phyloP scores from a whole-genome alignment of 208 protist genomes.

The Leishmania braziliensis region DNA sequence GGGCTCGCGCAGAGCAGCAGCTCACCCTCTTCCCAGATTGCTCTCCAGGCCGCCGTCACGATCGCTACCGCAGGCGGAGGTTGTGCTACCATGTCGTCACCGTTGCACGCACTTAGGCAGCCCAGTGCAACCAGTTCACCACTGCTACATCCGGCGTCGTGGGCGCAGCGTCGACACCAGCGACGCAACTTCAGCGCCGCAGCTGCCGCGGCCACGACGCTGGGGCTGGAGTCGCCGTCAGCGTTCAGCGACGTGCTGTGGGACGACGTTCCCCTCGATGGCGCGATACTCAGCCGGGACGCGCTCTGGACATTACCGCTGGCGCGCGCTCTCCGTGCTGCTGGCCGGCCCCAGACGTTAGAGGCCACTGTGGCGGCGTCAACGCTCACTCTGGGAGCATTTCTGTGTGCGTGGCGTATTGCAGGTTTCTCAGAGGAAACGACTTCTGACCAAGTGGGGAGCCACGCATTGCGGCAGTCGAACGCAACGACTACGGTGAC shows the following conservation, averaged over 20 bases:
- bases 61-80: neutral
- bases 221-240: neutral
- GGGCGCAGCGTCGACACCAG: slow-evolving; percentile 4
- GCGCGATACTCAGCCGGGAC: slow-evolving; percentile 9
- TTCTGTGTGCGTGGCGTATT: slow-evolving; percentile 59
- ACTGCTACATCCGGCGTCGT: neutral
- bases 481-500: neutral
- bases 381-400: slow-evolving; percentile 66
- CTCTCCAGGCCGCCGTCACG: neutral
- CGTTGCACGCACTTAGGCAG: slow-evolving; percentile 19
- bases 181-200: neutral
- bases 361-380: slow-evolving; percentile 51
- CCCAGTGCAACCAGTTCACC: neutral
- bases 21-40: neutral
- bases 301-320: slow-evolving; percentile 33
- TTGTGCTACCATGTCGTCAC: neutral
- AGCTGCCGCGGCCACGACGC: neutral
- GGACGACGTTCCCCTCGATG: slow-evolving; percentile 5
- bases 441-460: neutral
- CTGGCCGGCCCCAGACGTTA: slow-evolving; percentile 20
- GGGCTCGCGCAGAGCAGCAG: neutral
- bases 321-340: slow-evolving; percentile 15
- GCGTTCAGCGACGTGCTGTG: slow-evolving; percentile 14
- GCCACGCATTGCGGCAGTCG: neutral
- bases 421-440: slow-evolving; percentile 11